Conservation (phyloP, 495 filamentous ascomycete species). For the Jackrogersella multiformis region DNA sequence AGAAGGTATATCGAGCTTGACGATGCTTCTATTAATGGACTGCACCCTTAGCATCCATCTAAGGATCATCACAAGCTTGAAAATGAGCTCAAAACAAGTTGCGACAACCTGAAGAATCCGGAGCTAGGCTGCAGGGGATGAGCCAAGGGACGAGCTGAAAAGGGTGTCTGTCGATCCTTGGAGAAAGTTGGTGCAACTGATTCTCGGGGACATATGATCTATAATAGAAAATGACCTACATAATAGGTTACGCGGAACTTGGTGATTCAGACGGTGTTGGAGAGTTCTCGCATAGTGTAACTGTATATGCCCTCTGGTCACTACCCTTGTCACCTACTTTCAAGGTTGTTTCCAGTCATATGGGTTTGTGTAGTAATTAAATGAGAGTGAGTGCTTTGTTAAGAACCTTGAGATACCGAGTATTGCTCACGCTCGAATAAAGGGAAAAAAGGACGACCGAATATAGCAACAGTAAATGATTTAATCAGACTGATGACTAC, state of each 20-base stretch:
- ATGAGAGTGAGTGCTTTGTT: conserved; percentile 14
- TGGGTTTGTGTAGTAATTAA: conserved; percentile 32
- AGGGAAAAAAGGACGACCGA: conserved; percentile 18
- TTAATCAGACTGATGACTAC: conserved; percentile 29
- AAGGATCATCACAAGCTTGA: background rate
- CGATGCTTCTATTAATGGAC: background rate
- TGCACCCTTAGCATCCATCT: too few species aligned
- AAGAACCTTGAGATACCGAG: background rate
- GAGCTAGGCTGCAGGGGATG: conserved; percentile 3
- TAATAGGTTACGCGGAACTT: conserved; percentile 23
- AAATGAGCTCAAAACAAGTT: background rate
- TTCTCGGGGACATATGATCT: conserved; percentile 30
- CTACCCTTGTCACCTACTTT: conserved; percentile 2
- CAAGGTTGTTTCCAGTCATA: conserved; percentile 33
- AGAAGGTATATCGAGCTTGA: conserved; percentile 2
- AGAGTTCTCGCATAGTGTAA: conserved; percentile 7
- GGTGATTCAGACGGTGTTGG: conserved; percentile 27
- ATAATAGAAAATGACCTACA: conserved; percentile 18
- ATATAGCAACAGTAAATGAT: conserved; percentile 3
- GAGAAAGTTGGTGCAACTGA: conserved; percentile 23
- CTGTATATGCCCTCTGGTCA: background rate
- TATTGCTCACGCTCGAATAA: conserved; percentile 2
- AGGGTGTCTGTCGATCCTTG: conserved; percentile 25
- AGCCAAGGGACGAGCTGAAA: conserved; percentile 21
- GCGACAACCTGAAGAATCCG: background rate